Base-by-base conservation (phyloP, 2,329 filamentous ascomycete species). In the Hypoxylon sp. region DNA sequence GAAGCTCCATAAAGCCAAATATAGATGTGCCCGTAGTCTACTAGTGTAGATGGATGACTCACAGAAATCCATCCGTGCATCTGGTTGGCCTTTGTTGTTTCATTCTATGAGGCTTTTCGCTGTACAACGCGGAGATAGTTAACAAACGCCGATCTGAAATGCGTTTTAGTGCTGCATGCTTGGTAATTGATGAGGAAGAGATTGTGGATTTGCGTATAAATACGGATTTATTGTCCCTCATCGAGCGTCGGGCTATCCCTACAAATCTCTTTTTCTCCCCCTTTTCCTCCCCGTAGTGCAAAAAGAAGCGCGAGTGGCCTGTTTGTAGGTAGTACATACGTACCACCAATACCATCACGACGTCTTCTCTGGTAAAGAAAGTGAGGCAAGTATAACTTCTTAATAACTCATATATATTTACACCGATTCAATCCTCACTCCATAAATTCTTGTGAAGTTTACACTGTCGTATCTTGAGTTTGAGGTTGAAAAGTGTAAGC, bases 61-160 rank as follows among this genome's bases (percentile, higher is more conserved):
- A 52, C 17, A 11, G 29, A 10, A 35, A 29, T 17, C 6, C 13
- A 6, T 17, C 22, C 13, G 10, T 3, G 39, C 6, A 4, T 44
- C 39, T 44, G 3, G 19, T 19, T 8, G 8, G 39, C 46, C 42
- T 48, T 29, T 48, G 22, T 26, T 48, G 10, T 24, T 19, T 17
- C 22, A 14, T 59, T 51, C 24, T 59, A 13, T 13, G 19, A 42
- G 22, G 29, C 6, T 35, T 48, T 11, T 24, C 29, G 11, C 37
- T 13, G 17, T 29, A 1, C 22, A 44, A 22, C 14, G 11, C 59
- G 59, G 59, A 61, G 48, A 61, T 61, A 61, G 50, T 54, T 10
- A 37, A 22, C 22, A 62, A 62, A 48, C 51, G 59, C 51, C 59
- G 59, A 50, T 26, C 2, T 50, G 51, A 48, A n/a, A 53, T n/a